Conservation (phyloP, 495 filamentous ascomycete species). For the Cladorrhinum samala region DNA sequence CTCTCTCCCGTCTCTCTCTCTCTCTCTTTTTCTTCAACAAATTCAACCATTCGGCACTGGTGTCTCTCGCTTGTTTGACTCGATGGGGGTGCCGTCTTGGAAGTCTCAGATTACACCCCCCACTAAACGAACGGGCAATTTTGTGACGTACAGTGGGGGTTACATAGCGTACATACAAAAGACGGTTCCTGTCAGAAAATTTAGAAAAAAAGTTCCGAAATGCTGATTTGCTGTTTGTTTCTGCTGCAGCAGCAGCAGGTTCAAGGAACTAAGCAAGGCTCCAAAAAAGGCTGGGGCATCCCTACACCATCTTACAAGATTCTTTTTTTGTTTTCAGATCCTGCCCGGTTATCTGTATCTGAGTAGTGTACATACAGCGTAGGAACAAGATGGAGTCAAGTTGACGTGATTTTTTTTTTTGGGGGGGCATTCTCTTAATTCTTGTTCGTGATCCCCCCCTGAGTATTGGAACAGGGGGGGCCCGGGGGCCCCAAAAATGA, state of each 20-base stretch:
- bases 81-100: not conserved
- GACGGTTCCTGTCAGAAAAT: no score
- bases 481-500: no score
- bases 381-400: not conserved
- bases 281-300: not conserved
- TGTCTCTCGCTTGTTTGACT: not conserved
- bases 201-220: no score
- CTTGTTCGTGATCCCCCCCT: not conserved
- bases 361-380: not conserved
- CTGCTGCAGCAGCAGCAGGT: no score
- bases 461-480: not conserved
- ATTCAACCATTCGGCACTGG: not conserved
- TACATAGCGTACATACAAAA: no score
- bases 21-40: no score
- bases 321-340: not conserved
- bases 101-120: not conserved
- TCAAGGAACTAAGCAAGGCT: no score
- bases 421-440: no score
- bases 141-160: no score
- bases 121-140: no score
- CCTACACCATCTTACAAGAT: not conserved
- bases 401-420: slow-evolving; percentile 4
- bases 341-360: not conserved
- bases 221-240: no score
- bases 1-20: no score